A percentile compares a stretch with the other conserved stretches of the same genome.
phyloP scores from a whole-genome alignment of 176 grass and related monocot genomes.

The Triticum monococcum region DNA sequence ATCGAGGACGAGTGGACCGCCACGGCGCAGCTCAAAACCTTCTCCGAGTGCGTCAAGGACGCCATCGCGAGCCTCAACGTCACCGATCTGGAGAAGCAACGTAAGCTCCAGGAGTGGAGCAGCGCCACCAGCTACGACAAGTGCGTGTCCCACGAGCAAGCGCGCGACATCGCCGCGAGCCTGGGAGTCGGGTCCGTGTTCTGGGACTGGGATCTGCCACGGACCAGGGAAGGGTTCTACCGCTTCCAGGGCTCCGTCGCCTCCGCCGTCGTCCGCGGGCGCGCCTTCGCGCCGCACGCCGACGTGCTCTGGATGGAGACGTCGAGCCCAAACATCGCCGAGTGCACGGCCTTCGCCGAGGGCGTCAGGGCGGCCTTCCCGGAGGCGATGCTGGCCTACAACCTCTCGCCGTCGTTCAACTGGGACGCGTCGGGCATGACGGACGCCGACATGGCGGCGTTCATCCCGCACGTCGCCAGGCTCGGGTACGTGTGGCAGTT shows the following conservation, averaged over 20 bases:
- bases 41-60: conserved; percentile 63
- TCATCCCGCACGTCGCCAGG: conserved; percentile 70
- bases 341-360: conserved; percentile 70
- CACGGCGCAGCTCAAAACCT: conserved; percentile 67
- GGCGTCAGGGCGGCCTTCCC: conserved; percentile 55
- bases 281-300: conserved; percentile 70
- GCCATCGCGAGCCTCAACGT: conserved; percentile 42
- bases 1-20: conserved; percentile 73
- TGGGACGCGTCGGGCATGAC: conserved; percentile 95
- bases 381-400: conserved; percentile 86
- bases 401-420: conserved; percentile 98
- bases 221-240: conserved; percentile 92
- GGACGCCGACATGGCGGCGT: conserved; percentile 59
- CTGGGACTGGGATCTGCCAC: conserved; percentile 93
- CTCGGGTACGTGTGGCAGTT: conserved; percentile 96
- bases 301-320: conserved; percentile 98
- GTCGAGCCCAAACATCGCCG: conserved; percentile 74
- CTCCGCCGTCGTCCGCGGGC: conserved; percentile 67
- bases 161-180: conserved; percentile 53
- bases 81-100: conserved; percentile 48
- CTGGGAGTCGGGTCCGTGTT: conserved; percentile 60
- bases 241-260: conserved; percentile 73
- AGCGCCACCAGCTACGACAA: conserved; percentile 46
- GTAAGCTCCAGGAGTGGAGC: conserved; percentile 59
- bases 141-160: conserved; percentile 61